Evolutionary conservation across 192 early-diverging fungal genomes (phyloP).

Genomic region (Neocallimastix lanati): DNA sequence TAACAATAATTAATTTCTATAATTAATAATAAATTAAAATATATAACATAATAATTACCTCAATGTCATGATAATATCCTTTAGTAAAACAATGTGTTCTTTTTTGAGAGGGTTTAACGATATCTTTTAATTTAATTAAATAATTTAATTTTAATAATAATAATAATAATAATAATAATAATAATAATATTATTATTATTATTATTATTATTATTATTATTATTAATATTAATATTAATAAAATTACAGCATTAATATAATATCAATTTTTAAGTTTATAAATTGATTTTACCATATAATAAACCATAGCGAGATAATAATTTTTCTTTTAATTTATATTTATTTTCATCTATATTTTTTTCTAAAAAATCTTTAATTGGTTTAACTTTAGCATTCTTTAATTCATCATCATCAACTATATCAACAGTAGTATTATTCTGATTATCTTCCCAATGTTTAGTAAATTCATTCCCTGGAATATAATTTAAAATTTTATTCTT

Average conservation of each 20-base stretch:
- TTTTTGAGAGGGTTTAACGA: conserved; percentile 36
- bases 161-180: no score
- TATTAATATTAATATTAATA: no score
- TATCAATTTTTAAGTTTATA: no score
- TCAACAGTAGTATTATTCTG: not conserved
- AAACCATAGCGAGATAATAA: conserved; percentile 8
- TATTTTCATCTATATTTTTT: conserved; percentile 17
- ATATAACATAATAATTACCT: conserved; percentile 11
- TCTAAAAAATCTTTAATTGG: not conserved
- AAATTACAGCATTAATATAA: no score
- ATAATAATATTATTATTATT: no score
- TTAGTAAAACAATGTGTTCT: conserved; percentile 71
- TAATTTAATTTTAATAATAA: no score
- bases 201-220: no score
- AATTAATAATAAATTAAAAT: conserved; percentile 1
- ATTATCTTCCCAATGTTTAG: not conserved
- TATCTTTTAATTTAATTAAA: no score
- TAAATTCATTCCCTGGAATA: not conserved
- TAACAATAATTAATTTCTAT: no score
- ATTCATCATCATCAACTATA: not conserved
- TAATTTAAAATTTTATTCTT: not conserved
- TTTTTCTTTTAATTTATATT: conserved; percentile 13
- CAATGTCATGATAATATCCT: conserved; percentile 41
- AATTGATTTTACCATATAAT: not conserved
- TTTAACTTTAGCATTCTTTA: not conserved